Base-by-base conservation (phyloP, 768 basidiomycete genomes). In the Kwoniella pini region DNA sequence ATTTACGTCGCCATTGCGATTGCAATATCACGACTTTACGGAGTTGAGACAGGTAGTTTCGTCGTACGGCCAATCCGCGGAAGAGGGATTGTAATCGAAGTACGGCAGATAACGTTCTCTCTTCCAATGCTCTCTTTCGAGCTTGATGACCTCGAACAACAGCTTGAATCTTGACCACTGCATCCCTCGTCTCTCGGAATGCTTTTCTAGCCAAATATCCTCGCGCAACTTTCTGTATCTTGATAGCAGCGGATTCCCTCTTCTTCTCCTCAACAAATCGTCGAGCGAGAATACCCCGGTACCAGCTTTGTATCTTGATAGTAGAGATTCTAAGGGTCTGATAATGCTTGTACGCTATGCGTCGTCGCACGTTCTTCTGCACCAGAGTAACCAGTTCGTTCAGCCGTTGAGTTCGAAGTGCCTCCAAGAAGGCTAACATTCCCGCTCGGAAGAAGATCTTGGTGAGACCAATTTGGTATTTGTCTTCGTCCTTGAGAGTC, bases 381-480 rank as follows among this genome's bases (percentile, higher is more conserved):
- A 99, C 88, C 52, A 96, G 85, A 12, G 93, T 96, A 62, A 94
- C 91, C 80, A 99, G 85, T 21, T 87, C 82, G 74, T 95, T 94
- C 54, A 98, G 84, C 60, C 90, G 84, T 62, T 89, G 87, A 6
- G 92, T 87, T 39, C 96, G 89, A 56, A 94, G 83, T 15, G 90
- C 86, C 80, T 99, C 96, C 44, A 99, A 83, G 5, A 89, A 89
- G 26, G 96, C 95, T 56, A 99, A 87, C 92, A 98, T 97, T 65
- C 96, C 96, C 12, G 96, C 94, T 62, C 96, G 86, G 84, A 99
- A 98, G 82, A 99, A 99, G 68, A 99, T 97, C 81, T 99, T 99
- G 26, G 91, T 98, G 27, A 93, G 83, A 69, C 96, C 96, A 72
- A 87, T 87, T 80, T 99, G 96, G 79, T 93, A 96, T 82, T 95